Evolutionary conservation across 108 stramenopile genomes (phyloP), one percentile per base, ranked within the genome.

Genomic region (Pinguiococcus pyrenoidosus): DNA sequence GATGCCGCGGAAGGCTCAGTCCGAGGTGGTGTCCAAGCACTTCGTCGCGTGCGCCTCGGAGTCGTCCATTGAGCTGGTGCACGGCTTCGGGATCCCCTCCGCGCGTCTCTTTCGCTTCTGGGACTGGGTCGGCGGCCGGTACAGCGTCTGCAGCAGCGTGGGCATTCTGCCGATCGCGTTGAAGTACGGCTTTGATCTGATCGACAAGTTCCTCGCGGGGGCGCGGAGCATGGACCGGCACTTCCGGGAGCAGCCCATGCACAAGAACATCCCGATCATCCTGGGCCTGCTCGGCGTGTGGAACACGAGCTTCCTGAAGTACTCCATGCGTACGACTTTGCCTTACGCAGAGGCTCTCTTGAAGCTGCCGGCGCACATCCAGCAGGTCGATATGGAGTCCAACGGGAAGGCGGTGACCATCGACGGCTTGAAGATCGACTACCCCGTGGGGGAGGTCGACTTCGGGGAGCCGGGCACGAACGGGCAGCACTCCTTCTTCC

Each of bases 401-500:
- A 96, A 99, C 67, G 94, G 52, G 7, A 51, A 51, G 28, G 37
- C 68, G 44, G 87, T 89, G 67, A 84, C 82, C 24, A 72, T 69
- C 29, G 62, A 78, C 54, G 87, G 89, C 5, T 29, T 80, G 32
- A 80, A n/a, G 34, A 28, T 54, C 6, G 18, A 36, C 17, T 54
- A 47, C 7, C 47, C 59, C 21, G 47, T 35, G 78, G 97, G 97
- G n/a, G 93, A 96, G 60, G 83, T 99, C 13, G 85, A 92, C 72
- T 95, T 99, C 58, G 97, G 97, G 12, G 97, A 99, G 64, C 92
- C 97, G 3, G 97, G 97, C n/a, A 99, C 97, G 22, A 96, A 96
- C 69, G 91, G 92, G 8, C 97, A 96, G 77, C 97, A 99, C 68
- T 89, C 88, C 8, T 99, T 99, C 51, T 99, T 87, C 65, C 97